Percentiles rank a stretch among this genome's conserved stretches.
phyloP scores from a whole-genome alignment of 2,329 filamentous ascomycete genomes.

The Aspergillus uvarum region DNA sequence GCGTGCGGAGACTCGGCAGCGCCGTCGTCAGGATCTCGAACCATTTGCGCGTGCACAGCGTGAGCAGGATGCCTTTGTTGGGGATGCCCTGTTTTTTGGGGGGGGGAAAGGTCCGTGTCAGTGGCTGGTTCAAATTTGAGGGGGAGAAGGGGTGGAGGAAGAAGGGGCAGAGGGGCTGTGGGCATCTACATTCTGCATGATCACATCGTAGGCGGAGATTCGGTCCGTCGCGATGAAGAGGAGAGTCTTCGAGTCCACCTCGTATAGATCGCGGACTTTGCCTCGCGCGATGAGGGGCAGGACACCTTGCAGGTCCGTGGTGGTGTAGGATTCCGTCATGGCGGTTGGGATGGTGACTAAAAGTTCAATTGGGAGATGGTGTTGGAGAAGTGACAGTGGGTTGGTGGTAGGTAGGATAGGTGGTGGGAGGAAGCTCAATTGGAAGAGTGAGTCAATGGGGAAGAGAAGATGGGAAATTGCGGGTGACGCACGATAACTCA shows the following conservation, averaged over 20 bases:
- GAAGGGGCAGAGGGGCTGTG: too few relatives aligned
- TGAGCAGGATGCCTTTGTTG: constrained; percentile 66
- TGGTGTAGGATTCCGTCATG: constrained; percentile 43
- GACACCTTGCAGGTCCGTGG: constrained; percentile 44
- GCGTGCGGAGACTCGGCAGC: constrained; percentile 61
- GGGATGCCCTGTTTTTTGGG: constrained; percentile 58
- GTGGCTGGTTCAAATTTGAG: constrained; percentile 30
- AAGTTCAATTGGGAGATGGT: neutral
- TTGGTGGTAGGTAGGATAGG: too few relatives aligned
- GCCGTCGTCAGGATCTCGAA: constrained; percentile 60
- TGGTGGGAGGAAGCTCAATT: neutral
- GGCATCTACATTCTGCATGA: constrained; percentile 68
- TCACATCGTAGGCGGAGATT: constrained; percentile 93
- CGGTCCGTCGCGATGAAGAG: constrained; percentile 86
- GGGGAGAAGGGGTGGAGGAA: constrained; percentile 22
- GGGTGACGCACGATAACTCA: neutral
- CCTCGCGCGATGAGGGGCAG: constrained; percentile 57
- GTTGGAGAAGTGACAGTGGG: neutral
- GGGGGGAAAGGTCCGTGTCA: constrained; percentile 19
- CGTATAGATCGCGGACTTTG: constrained; percentile 82
- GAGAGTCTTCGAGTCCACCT: constrained; percentile 66
- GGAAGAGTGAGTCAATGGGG: neutral
- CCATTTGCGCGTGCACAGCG: constrained; percentile 67
- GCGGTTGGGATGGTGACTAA: constrained; percentile 1
- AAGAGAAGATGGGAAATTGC: neutral